Evolutionary conservation across 2,329 filamentous ascomycete genomes (phyloP).

Genomic region (Fulvia fulva): DNA sequence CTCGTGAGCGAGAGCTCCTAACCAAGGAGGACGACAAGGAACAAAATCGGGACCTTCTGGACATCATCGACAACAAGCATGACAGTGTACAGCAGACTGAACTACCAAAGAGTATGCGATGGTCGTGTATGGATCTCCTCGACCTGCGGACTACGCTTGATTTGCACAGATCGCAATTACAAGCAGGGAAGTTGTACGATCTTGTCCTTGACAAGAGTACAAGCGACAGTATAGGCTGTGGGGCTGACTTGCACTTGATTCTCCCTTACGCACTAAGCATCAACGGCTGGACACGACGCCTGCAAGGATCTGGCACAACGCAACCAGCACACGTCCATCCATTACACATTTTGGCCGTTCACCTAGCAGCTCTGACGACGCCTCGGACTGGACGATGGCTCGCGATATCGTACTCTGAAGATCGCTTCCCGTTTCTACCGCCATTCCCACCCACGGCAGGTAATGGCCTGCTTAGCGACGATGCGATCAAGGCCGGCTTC

Average conservation of each 20-base stretch:
- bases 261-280: slow-evolving; percentile 21
- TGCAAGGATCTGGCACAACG: slow-evolving; percentile 12
- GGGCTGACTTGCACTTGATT: slow-evolving; percentile 12
- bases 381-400: slow-evolving; percentile 37
- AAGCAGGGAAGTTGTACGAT: slow-evolving; percentile 17
- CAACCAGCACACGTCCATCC: slow-evolving; percentile 33
- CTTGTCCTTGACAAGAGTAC: slow-evolving; percentile 24
- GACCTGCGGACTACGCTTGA: slow-evolving; percentile 17
- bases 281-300: slow-evolving; percentile 21
- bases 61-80: slow-evolving; percentile 14
- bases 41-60: background rate
- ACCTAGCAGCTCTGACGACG: slow-evolving; percentile 38
- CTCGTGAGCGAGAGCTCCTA: slow-evolving; percentile 19
- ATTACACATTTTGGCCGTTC: slow-evolving; percentile 37
- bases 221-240: slow-evolving; percentile 22
- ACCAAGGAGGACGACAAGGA: slow-evolving; percentile 4
- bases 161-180: slow-evolving; percentile 3
- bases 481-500: slow-evolving; percentile 31
- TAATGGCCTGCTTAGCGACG: slow-evolving; percentile 26
- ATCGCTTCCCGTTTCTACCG: slow-evolving; percentile 38
- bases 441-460: slow-evolving; percentile 15
- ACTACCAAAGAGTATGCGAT: slow-evolving; percentile 14
- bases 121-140: slow-evolving; percentile 20
- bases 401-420: slow-evolving; percentile 37
- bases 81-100: slow-evolving; percentile 16